Evolutionary conservation across 2,329 filamentous ascomycete species (phyloP), one percentile per base, ranked within the genome.

Genomic region (Dothidotthia symphoricarpi): DNA sequence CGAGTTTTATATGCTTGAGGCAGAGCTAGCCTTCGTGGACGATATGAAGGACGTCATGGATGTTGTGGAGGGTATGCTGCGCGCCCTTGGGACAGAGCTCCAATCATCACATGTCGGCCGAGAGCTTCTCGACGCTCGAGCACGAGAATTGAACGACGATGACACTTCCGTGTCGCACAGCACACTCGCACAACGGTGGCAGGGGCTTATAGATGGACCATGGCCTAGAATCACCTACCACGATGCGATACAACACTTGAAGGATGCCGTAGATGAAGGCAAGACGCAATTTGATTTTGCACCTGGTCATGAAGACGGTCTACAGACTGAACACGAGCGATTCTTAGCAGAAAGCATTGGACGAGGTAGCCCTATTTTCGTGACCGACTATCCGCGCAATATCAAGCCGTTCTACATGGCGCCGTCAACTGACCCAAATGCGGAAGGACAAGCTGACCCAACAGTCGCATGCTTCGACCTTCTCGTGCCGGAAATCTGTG

Each of bases 1-100:
- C 71, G 93, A 98, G 62, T 97, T 98, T 59, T 97, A 97, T 70
- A 97, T 98, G 93, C 78, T 98, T 2, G 93, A 98, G 68, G 90
- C 84, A 12, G 93, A 98, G 67, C 74, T 90, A 63, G 84, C 82
- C 57, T 95, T 95, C 63, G 78, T 84, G 28, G 75, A 86, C 31
- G 72, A 81, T 47, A 74, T 95, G 49, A 71, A 77, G 19, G 72
- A 77, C 16, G 75, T 98, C 53, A 93, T 95, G 78, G 74, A 83
- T 39, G 67, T 91, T n/a, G 78, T 88, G 2, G 88, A 97, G 65
- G 74, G 82, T 37, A 82, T 95, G 76, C 73, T 96, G 34, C 79
- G 80, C 28, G 71, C 73, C 43, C 59, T 81, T 34, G 75, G 77
- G 3, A 68, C 66, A 6, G 69, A 72, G 13, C 57, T 82, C 13